Evolutionary conservation across 768 basidiomycete species (phyloP).

Genomic region (Agaricus subrufescens): DNA sequence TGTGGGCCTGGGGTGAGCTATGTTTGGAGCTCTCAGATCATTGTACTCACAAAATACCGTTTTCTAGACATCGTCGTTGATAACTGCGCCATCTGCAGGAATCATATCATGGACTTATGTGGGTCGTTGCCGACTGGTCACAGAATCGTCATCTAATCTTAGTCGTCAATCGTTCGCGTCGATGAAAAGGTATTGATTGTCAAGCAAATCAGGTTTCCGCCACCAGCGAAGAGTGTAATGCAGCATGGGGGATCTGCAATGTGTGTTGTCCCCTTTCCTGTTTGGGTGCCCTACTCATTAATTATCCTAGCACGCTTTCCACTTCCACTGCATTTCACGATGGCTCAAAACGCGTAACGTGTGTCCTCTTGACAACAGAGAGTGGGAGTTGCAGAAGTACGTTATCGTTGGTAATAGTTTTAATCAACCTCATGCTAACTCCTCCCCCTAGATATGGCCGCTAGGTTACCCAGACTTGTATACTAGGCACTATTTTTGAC

Average conservation of each 20-base stretch:
- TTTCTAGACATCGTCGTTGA: constrained; percentile 91
- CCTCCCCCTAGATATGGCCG: constrained; percentile 34
- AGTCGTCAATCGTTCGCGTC: neutral
- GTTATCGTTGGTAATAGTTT: constrained; percentile 23
- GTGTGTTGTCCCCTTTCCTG: constrained; percentile 37
- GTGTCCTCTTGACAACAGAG: constrained; percentile 91
- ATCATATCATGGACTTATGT: constrained; percentile 99
- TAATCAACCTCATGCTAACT: neutral
- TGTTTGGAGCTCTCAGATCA: neutral
- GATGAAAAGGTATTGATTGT: constrained; percentile 89
- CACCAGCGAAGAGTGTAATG: constrained; percentile 94
- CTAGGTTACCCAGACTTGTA: constrained; percentile 12
- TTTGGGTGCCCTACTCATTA: neutral
- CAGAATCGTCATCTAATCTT: neutral
- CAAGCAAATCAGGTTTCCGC: constrained; percentile 98
- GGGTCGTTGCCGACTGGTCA: constrained; percentile 23
- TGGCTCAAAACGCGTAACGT: constrained; percentile 99
- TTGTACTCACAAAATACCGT: constrained; percentile 12
- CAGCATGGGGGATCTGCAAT: constrained; percentile 99
- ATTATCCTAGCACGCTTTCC: constrained; percentile 83
- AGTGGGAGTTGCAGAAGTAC: constrained; percentile 96
- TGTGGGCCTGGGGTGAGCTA: constrained; percentile 93
- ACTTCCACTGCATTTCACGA: constrained; percentile 98
- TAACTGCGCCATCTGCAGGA: constrained; percentile 99
- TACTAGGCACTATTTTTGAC: no score